Conservation (phyloP, 257 asterid species). For the Salvia miltiorrhiza region DNA sequence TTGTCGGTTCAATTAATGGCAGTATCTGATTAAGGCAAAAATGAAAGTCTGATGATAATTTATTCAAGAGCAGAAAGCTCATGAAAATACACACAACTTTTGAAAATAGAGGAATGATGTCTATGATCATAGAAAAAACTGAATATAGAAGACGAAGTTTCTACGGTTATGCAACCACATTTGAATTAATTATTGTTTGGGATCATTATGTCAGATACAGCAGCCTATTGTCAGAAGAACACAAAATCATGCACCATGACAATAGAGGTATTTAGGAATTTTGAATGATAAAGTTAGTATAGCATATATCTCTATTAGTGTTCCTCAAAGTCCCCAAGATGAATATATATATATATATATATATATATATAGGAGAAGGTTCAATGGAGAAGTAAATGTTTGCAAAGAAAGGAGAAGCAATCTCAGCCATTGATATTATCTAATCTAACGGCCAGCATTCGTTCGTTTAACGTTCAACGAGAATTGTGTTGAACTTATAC, state of each 20-base stretch:
- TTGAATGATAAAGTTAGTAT: neutral
- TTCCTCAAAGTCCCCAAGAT: neutral
- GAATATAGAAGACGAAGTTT: neutral
- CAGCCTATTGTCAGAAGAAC: neutral
- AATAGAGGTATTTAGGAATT: neutral
- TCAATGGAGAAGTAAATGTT: too few relatives aligned
- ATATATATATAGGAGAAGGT: neutral
- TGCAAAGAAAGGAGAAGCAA: too few relatives aligned
- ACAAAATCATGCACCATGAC: neutral
- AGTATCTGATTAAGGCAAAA: slow-evolving; percentile 49
- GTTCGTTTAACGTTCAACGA: too few relatives aligned
- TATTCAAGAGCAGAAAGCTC: neutral
- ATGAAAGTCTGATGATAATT: neutral
- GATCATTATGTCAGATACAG: neutral
- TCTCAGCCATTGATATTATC: too few relatives aligned
- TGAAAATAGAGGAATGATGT: neutral
- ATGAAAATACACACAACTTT: slow-evolving; percentile 1
- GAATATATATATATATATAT: neutral
- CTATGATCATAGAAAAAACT: neutral
- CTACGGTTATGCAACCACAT: neutral
- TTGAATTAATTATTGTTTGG: neutral
- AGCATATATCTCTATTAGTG: neutral
- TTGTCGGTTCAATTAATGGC: slow-evolving; percentile 92
- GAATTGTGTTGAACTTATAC: too few relatives aligned
- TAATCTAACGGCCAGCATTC: too few relatives aligned